Evolutionary conservation across 2,329 filamentous ascomycete genomes (phyloP).

Genomic region (Aspergillus pseudotamarii): DNA sequence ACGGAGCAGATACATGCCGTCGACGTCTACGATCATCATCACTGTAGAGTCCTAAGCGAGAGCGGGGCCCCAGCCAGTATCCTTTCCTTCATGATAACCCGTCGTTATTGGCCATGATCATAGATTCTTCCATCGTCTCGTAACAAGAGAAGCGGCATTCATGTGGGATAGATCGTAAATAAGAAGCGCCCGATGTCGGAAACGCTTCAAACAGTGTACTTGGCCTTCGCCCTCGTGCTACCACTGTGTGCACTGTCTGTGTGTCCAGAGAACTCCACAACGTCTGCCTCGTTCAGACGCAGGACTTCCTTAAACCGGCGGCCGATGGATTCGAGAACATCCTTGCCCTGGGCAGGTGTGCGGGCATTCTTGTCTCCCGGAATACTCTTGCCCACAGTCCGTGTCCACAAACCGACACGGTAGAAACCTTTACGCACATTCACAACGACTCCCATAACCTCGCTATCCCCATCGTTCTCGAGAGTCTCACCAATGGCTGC

Average conservation of each 20-base stretch:
- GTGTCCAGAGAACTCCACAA: slow-evolving; percentile 94
- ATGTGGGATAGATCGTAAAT: slow-evolving; percentile 22
- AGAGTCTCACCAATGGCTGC: slow-evolving; percentile 96
- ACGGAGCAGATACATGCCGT: slow-evolving; percentile 36
- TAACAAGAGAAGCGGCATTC: slow-evolving; percentile 19
- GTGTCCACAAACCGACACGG: slow-evolving; percentile 96
- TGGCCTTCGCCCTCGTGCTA: slow-evolving; percentile 93
- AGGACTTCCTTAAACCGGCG: slow-evolving; percentile 90
- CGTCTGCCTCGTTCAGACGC: slow-evolving; percentile 73
- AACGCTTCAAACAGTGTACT: slow-evolving; percentile 72
- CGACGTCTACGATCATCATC: slow-evolving; percentile 31
- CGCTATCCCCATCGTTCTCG: slow-evolving; percentile 87
- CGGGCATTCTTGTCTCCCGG: slow-evolving; percentile 76
- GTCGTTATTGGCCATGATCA: slow-evolving; percentile 22
- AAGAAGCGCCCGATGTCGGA: slow-evolving; percentile 9
- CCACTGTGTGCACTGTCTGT: slow-evolving; percentile 91
- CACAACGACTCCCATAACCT: slow-evolving; percentile 99
- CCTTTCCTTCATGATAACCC: slow-evolving; percentile 15
- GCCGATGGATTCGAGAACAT: slow-evolving; percentile 82
- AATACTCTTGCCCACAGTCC: slow-evolving; percentile 84
- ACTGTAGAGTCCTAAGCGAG: slow-evolving; percentile 23
- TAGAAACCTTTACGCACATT: slow-evolving; percentile 99
- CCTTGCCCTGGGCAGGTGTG: slow-evolving; percentile 77
- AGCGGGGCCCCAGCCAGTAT: slow-evolving; percentile 10
- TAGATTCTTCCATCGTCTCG: slow-evolving; percentile 19